These are phyloP conservation scores for Saccharomycopsis hybrid DNA, from an alignment of 1,139 yeast genomes.

Conservation along the genomic window DNA sequence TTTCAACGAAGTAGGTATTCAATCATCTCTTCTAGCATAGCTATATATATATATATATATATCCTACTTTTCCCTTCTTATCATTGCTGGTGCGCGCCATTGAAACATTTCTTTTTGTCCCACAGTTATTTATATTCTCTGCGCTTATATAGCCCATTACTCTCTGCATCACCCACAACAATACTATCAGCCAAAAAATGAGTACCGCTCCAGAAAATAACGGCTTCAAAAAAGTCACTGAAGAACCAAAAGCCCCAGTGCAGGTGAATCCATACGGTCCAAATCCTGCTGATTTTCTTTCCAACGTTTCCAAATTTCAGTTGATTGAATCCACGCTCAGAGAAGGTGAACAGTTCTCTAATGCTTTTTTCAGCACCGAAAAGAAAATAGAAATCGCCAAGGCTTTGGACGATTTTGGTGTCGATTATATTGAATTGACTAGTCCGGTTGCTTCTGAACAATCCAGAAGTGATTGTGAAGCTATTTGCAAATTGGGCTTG, in stretches of 20 bases:
- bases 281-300: slow-evolving; percentile 84
- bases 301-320: slow-evolving; percentile 86
- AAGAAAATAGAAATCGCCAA: slow-evolving; percentile 96
- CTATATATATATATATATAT: too few relatives aligned
- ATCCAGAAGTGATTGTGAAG: slow-evolving; percentile 89
- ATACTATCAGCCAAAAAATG: too few relatives aligned
- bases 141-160: too few relatives aligned
- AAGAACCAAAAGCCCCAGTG: slow-evolving; percentile 32
- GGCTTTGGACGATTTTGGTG: slow-evolving; percentile 96
- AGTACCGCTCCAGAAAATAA: slow-evolving; percentile 23
- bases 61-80: background rate
- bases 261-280: slow-evolving; percentile 84
- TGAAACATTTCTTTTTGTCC: too few relatives aligned
- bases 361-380: slow-evolving; percentile 91
- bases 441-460: slow-evolving; percentile 98
- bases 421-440: slow-evolving; percentile 93
- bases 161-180: too few relatives aligned
- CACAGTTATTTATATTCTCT: too few relatives aligned
- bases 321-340: slow-evolving; percentile 91
- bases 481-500: slow-evolving; percentile 93
- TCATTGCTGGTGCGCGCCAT: background rate
- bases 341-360: slow-evolving; percentile 99
- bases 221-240: slow-evolving; percentile 44
- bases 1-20: background rate
- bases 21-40: background rate